Percentiles rank a stretch among this genome's conserved stretches.
Evolutionary conservation across 2,329 filamentous ascomycete genomes (phyloP).

Genomic region (Phialocephala subalpina): DNA sequence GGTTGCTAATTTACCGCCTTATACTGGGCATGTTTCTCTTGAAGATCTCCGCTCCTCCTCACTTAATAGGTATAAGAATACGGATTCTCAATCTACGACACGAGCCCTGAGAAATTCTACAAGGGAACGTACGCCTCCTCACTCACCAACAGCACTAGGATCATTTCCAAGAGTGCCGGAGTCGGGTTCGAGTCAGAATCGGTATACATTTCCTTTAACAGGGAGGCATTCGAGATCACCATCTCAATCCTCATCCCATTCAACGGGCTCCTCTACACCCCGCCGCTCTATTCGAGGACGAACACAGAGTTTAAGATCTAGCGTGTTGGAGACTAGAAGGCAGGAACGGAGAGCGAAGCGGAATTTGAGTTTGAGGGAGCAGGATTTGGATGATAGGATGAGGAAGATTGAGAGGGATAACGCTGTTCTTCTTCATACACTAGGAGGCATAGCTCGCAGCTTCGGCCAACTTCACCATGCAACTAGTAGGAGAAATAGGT

Average conservation of each 20-base stretch:
- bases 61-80: neutral
- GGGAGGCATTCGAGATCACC: slow-evolving; percentile 11
- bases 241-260: slow-evolving; percentile 6
- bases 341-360: slow-evolving; percentile 30
- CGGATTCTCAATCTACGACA: neutral
- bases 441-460: slow-evolving; percentile 32
- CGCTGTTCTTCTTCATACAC: slow-evolving; percentile 29
- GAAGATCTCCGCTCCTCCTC: slow-evolving; percentile 4
- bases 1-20: slow-evolving; percentile 25
- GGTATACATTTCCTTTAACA: neutral
- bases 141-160: neutral
- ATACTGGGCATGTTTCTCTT: slow-evolving; percentile 1
- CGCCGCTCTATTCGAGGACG: neutral
- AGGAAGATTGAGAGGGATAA: slow-evolving; percentile 39
- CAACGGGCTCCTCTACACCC: neutral
- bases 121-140: slow-evolving; percentile 14
- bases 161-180: too few species aligned
- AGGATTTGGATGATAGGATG: slow-evolving; percentile 36
- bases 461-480: slow-evolving; percentile 27
- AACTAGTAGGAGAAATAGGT: neutral
- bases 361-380: slow-evolving; percentile 29
- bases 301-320: slow-evolving; percentile 5
- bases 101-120: neutral
- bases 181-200: too few species aligned
- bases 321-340: slow-evolving; percentile 18